Percentiles rank a stretch among this genome's conserved stretches.
phyloP scores from a whole-genome alignment of 2,329 filamentous ascomycete species.

The Colletotrichum chlorophyti region DNA sequence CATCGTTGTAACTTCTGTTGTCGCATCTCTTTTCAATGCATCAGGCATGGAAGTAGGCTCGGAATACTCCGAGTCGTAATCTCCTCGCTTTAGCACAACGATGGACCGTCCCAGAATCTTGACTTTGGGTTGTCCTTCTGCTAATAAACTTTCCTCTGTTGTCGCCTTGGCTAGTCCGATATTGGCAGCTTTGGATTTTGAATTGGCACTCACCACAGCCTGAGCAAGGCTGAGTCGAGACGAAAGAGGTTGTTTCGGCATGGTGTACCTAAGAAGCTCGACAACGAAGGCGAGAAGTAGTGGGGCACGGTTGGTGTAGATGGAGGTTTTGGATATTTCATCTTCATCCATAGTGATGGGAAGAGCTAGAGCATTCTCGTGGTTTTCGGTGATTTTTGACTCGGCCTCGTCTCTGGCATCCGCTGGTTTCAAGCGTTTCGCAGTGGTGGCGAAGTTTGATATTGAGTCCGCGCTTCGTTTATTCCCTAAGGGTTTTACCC shows the following conservation, averaged over 20 bases:
- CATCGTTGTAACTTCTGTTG: too few relatives aligned
- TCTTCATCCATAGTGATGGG: slow-evolving; percentile 65
- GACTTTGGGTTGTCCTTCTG: slow-evolving; percentile 76
- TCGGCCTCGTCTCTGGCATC: slow-evolving; percentile 25
- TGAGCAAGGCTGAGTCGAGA: slow-evolving; percentile 84
- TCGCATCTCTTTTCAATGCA: too few relatives aligned
- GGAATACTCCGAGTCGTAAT: slow-evolving; percentile 67
- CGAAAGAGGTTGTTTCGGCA: slow-evolving; percentile 86
- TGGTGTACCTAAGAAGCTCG: slow-evolving; percentile 76
- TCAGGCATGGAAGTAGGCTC: too few relatives aligned
- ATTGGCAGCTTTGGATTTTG: slow-evolving; percentile 76
- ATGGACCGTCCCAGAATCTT: slow-evolving; percentile 77
- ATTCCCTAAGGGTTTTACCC: slow-evolving; percentile 45
- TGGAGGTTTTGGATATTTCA: slow-evolving; percentile 59
- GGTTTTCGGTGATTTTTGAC: slow-evolving; percentile 49
- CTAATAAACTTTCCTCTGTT: slow-evolving; percentile 75
- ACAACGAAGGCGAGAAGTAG: slow-evolving; percentile 83
- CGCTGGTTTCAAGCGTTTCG: slow-evolving; percentile 8
- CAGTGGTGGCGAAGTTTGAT: slow-evolving; percentile 32
- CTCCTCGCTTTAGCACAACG: slow-evolving; percentile 77
- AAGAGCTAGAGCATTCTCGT: slow-evolving; percentile 68
- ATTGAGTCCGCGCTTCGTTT: neutral
- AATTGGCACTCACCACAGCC: slow-evolving; percentile 83
- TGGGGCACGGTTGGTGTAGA: slow-evolving; percentile 83
- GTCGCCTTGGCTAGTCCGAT: slow-evolving; percentile 71